phyloP scores from a whole-genome alignment of 2,329 filamentous ascomycete genomes.

The Knoxdaviesia proteae region DNA sequence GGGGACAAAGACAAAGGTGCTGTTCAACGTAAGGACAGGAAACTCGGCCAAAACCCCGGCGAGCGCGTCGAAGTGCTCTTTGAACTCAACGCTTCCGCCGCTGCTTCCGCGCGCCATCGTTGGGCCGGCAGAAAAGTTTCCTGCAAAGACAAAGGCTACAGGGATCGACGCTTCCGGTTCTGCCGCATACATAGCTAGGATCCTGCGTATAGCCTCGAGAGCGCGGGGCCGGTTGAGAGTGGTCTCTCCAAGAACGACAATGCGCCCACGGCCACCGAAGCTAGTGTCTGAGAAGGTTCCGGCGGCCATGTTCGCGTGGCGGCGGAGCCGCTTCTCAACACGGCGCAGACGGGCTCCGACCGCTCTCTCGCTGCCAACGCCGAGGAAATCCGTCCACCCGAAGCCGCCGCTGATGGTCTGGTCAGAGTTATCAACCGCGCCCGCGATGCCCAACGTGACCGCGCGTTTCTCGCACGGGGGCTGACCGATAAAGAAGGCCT shows the following conservation, averaged over 20 bases:
- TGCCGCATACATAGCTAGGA: conserved; percentile 53
- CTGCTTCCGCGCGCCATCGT: conserved; percentile 48
- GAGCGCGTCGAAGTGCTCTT: conserved; percentile 82
- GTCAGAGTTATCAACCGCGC: conserved; percentile 32
- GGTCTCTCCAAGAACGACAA: conserved; percentile 69
- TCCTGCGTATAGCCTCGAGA: conserved; percentile 58
- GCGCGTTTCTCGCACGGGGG: conserved; percentile 76
- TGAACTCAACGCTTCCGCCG: conserved; percentile 82
- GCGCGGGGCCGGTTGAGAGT: conserved; percentile 71
- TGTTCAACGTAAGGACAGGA: conserved; percentile 53
- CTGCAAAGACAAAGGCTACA: conserved; percentile 61
- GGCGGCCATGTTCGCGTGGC: conserved; percentile 9
- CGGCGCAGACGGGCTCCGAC: conserved; percentile 65
- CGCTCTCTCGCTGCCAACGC: conserved; percentile 73
- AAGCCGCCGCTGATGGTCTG: conserved; percentile 60
- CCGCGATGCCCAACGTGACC: conserved; percentile 53
- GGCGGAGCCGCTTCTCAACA: conserved; percentile 49
- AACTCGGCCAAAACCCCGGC: conserved; percentile 70
- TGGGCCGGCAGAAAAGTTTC: conserved; percentile 56
- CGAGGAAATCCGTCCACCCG: conserved; percentile 93
- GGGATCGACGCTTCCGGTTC: conserved; percentile 45
- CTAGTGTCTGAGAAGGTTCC: no score
- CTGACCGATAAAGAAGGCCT: conserved; percentile 76
- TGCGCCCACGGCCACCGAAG: conserved; percentile 20
- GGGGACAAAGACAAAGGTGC: conserved; percentile 81